phyloP scores from a whole-genome alignment of 768 basidiomycete species.

The Lactarius sp. region DNA sequence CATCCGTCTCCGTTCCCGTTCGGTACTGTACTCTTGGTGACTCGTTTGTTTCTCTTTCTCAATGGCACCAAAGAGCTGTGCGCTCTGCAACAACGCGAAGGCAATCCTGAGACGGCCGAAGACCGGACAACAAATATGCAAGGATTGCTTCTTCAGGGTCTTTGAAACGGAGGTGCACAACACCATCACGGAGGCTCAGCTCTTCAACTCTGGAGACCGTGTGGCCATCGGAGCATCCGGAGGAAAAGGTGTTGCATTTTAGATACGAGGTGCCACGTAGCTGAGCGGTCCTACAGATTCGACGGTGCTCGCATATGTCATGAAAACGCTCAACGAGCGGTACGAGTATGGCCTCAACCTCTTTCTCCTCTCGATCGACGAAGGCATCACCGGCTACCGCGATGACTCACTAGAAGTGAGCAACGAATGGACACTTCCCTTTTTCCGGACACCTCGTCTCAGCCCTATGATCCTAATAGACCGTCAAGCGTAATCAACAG shows the following conservation, averaged over 20 bases:
- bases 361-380: conserved; percentile 93
- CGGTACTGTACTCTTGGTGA: no score
- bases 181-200: conserved; percentile 75
- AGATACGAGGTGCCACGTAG: neutral
- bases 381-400: conserved; percentile 96
- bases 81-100: conserved; percentile 65
- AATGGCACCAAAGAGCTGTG: conserved; percentile 82
- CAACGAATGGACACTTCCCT: neutral
- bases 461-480: conserved; percentile 50
- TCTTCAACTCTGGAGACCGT: conserved; percentile 86
- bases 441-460: neutral
- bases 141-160: conserved; percentile 91
- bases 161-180: conserved; percentile 99
- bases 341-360: conserved; percentile 90
- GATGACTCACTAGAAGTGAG: conserved; percentile 93
- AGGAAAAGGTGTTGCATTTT: conserved; percentile 64
- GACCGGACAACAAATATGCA: conserved; percentile 96
- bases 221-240: conserved; percentile 98
- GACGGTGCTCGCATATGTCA: conserved; percentile 94
- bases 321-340: conserved; percentile 92
- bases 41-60: neutral
- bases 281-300: conserved; percentile 59
- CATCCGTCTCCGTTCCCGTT: neutral
- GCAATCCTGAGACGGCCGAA: conserved; percentile 94
- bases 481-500: conserved; percentile 93